Base-by-base conservation (phyloP, 257 asterid species). In the Paraleonurus japonicus region DNA sequence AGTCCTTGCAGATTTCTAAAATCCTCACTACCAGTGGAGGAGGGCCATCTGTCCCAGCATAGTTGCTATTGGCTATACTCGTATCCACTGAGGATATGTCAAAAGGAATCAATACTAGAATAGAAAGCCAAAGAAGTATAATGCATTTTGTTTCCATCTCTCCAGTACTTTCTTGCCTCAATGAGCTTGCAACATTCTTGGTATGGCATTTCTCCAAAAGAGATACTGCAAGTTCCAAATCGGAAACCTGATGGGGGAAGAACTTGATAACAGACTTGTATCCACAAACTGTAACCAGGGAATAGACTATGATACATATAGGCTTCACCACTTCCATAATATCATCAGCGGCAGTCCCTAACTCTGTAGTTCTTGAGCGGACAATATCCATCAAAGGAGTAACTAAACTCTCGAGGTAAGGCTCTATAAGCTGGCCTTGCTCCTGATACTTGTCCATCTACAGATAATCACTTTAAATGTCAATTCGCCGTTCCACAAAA, bases 391-490 rank as follows among this genome's bases (percentile, higher is more conserved):
- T 91, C 69, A 94, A 82, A 10, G 99, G 97, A 9, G 90, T 75
- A 75, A 94, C 90, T 65, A 94, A 91, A 70, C 84, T 82, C 88
- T 89, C 96, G 1, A 94, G 92, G 81, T 94, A 94, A 37, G 99
- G 99, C 86, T 94, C 99, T 75, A 94, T 39, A 55, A 94, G 81
- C 75, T 94, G 95, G 65, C 99, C 97, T 81, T 94, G 98, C 82
- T 94, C 93, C 86, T 94, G 99, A 82, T 94, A 91, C 81, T 85
- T 89, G 89, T 91, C 99, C 96, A 89, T 81, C 99, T 94, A 85
- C 85, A 77, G 61, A 68, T 23, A 33, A 69, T 45, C 61, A 65
- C 13, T 48, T 79, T n/a, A 51, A 35, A 55, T 50, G 58, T 80
- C 76, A 77, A 41, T 60, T 54, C 26, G 55, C 26, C 50, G 57